Evolutionary conservation across 768 basidiomycete species (phyloP).

Genomic region (Macrolepiota dolichaula): DNA sequence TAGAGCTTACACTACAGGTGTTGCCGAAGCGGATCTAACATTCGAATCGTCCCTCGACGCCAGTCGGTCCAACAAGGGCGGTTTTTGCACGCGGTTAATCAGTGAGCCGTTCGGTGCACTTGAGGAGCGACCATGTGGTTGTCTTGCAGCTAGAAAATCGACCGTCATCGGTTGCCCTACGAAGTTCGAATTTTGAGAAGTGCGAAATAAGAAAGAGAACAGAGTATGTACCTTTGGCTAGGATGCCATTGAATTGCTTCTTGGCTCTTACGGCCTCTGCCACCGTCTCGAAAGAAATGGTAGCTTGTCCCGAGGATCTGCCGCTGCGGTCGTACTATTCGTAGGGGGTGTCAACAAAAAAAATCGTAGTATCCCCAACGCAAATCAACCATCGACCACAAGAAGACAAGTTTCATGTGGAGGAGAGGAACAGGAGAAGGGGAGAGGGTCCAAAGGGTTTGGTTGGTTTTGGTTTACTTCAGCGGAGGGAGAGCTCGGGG

Average conservation of each 20-base stretch:
- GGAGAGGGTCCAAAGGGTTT: constrained; percentile 32
- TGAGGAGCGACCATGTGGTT: constrained; percentile 46
- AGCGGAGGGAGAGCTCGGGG: constrained; percentile 54
- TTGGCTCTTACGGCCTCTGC: constrained; percentile 81
- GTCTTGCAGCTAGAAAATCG: constrained; percentile 45
- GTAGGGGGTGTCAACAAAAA: not conserved
- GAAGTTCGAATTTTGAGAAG: too few species aligned
- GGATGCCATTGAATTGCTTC: constrained; percentile 80
- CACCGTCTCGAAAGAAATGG: constrained; percentile 73
- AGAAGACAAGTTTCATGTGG: constrained; percentile 21
- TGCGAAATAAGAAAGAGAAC: not conserved
- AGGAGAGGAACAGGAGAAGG: constrained; percentile 21
- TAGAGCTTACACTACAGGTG: constrained; percentile 34
- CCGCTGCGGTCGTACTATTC: constrained; percentile 93
- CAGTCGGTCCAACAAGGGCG: constrained; percentile 65
- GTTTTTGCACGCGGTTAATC: constrained; percentile 73
- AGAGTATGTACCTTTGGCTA: constrained; percentile 75
- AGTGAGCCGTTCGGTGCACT: constrained; percentile 61
- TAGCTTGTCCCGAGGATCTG: constrained; percentile 82
- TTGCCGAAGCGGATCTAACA: constrained; percentile 22
- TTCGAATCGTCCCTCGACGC: constrained; percentile 38
- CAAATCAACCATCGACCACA: constrained; percentile 10
- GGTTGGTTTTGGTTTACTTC: constrained; percentile 43
- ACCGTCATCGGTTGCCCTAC: constrained; percentile 79
- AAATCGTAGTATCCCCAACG: constrained; percentile 57